phyloP scores from a whole-genome alignment of 2,329 filamentous ascomycete genomes.

The Fusarium verrucosum region DNA sequence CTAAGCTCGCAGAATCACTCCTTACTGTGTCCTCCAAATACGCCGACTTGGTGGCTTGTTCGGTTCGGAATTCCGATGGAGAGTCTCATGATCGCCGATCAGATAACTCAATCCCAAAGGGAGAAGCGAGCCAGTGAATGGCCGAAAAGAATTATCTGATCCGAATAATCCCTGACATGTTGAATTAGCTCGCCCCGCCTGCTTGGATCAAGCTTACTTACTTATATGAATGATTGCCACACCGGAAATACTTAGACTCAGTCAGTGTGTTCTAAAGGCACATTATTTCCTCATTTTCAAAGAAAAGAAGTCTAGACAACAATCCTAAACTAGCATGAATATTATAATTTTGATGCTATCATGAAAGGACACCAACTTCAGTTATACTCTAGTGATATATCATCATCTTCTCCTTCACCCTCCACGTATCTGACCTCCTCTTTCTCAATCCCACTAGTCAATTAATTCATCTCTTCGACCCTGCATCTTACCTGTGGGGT shows the following conservation, averaged over 20 bases:
- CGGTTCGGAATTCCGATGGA: neutral
- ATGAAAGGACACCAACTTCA: too few species aligned
- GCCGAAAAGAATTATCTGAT: conserved; percentile 51
- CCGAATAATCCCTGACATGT: conserved; percentile 37
- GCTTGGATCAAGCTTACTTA: conserved; percentile 5
- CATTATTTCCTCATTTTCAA: neutral
- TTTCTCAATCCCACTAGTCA: neutral
- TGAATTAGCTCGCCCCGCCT: neutral
- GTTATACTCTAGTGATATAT: neutral
- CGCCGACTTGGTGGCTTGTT: conserved; percentile 3
- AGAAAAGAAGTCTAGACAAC: too few species aligned
- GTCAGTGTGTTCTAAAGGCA: neutral
- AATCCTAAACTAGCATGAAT: too few species aligned
- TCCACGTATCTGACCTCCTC: neutral
- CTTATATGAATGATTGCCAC: neutral
- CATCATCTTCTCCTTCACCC: neutral
- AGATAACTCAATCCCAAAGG: conserved; percentile 19
- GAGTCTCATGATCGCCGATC: conserved; percentile 16
- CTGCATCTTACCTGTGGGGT: neutral
- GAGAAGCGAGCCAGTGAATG: conserved; percentile 1
- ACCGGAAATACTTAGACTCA: neutral
- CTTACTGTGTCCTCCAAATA: neutral
- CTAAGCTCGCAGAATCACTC: neutral
- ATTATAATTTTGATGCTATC: too few species aligned
- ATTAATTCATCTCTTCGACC: neutral